Evolutionary conservation across 2,329 filamentous ascomycete genomes (phyloP).

Genomic region (Monilinia fructicola): DNA sequence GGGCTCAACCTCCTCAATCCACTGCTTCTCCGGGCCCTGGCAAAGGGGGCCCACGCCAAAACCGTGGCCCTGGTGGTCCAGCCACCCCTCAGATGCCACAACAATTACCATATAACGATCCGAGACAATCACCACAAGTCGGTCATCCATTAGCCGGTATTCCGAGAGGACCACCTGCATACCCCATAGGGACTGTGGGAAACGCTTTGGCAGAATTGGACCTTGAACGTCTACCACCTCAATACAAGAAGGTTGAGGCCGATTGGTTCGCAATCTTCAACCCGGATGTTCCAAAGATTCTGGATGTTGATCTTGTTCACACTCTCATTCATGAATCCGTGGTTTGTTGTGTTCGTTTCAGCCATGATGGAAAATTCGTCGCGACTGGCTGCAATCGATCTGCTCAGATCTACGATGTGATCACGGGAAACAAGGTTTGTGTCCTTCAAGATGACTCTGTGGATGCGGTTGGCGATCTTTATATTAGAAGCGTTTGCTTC

Average conservation of each 20-base stretch:
- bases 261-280: conserved; percentile 99
- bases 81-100: conserved; percentile 92
- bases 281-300: conserved; percentile 78
- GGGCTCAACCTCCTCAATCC: conserved; percentile 76
- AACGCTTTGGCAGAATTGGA: conserved; percentile 84
- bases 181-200: conserved; percentile 52
- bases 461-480: conserved; percentile 86
- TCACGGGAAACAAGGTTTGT: conserved; percentile 81
- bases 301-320: conserved; percentile 93
- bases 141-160: conserved; percentile 79
- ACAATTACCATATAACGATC: conserved; percentile 80
- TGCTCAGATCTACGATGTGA: conserved; percentile 98
- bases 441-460: conserved; percentile 86
- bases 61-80: conserved; percentile 67
- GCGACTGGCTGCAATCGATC: conserved; percentile 96
- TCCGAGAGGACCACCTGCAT: conserved; percentile 33
- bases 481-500: conserved; percentile 98
- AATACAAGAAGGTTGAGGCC: conserved; percentile 82
- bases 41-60: conserved; percentile 61
- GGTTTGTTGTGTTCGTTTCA: conserved; percentile 97
- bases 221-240: conserved; percentile 77
- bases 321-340: conserved; percentile 93
- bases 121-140: conserved; percentile 80
- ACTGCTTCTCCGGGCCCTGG: conserved; percentile 84
- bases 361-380: conserved; percentile 90